Base-by-base conservation (phyloP, 768 basidiomycete genomes). In the Grammothele lineata region DNA sequence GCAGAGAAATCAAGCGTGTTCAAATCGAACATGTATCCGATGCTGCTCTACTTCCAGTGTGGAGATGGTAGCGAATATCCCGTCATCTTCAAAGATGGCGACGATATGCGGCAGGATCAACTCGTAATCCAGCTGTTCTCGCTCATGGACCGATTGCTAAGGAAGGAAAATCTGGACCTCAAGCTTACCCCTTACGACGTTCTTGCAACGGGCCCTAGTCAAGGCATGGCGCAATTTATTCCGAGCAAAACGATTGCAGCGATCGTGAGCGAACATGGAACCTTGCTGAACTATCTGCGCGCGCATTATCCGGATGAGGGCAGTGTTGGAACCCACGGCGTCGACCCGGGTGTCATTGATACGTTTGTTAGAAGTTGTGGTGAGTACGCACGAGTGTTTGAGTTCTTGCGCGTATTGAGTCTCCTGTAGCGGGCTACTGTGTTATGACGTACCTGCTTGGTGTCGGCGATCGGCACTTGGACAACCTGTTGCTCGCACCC, bases 111-210 rank as follows among this genome's bases (percentile, higher is more conserved):
- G 18, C 96, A 99, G 65, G 96, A 99, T 62, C 96, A 99, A 64
- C 80, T 99, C 30, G 94, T 98, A 22, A 87, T 98, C 40, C 96
- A 99, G 65, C 75, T 98, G n/a, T 94, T 99, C 66, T 96, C 93
- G 14, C 80, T 99, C 22, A 99, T 99, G 96, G 93, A 99, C 62
- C 77, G 88, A 39, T 66, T 99, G 21, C 68, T 98, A 51, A 72
- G 92, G 47, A 95, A 94, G 67, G 96, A 98, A 70, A 96, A 96
- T 62, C 65, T 99, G 43, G 96, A 98, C 61, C 70, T 98, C 47
- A 90, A 92, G 62, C 63, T 99, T 46, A 92, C 80, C 48, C 90
- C 92, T 5, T 97, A 96, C 59, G 83, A 87, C 51, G 96, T 98
- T 2, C 70, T 99, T 17, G 95, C 96, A 15, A 98, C 95, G 0